Base-by-base conservation (phyloP, 768 basidiomycete species). In the Pleurotus citrinopileatus region DNA sequence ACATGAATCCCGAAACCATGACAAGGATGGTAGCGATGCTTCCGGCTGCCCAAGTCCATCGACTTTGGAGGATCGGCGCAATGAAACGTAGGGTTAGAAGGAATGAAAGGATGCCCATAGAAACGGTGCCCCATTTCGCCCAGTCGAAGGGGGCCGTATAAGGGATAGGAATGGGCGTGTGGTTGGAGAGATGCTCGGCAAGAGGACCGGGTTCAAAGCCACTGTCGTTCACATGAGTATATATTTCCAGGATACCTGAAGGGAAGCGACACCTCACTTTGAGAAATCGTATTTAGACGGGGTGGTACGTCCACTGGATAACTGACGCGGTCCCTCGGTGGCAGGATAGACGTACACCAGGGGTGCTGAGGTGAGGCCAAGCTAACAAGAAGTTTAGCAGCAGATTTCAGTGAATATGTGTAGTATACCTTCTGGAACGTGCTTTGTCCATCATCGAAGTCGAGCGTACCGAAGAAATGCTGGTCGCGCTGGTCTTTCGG, bases 1-100 rank as follows among this genome's bases (percentile, higher is more conserved):
- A 99, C 97, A 99, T 99, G 75, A 84, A 89, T 6, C 97, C 97
- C 7, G 88, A 85, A 19, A 86, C 95, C 87, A 98, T 96, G 61
- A 92, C 71, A 17, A 91, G 86, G 7, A 84, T 79, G 23, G 82
- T 65, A 36, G 86, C 53, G 25, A 85, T 80, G 36, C 76, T 77
- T n/a, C 66, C 67, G 20, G 73, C 62, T 4, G 88, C 89, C 91
- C 91, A 94, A 2, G 80, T 71, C 89, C 89, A 92, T 58, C 86
- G 85, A 60, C 76, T 89, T 57, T 78, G 69, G 25, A 94, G 67
- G 52, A 91, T 70, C 25, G 89, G 83, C 3, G 78, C 67, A 55
- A 89, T 72, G 73, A 82, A 85, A 48, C 82, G 81, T 60, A 84
- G 73, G 38, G 77, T 58, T 32, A 88, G 67, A 4, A 76, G 68